Base-by-base conservation (phyloP, 2,329 filamentous ascomycete genomes). In the Fusarium longipes region DNA sequence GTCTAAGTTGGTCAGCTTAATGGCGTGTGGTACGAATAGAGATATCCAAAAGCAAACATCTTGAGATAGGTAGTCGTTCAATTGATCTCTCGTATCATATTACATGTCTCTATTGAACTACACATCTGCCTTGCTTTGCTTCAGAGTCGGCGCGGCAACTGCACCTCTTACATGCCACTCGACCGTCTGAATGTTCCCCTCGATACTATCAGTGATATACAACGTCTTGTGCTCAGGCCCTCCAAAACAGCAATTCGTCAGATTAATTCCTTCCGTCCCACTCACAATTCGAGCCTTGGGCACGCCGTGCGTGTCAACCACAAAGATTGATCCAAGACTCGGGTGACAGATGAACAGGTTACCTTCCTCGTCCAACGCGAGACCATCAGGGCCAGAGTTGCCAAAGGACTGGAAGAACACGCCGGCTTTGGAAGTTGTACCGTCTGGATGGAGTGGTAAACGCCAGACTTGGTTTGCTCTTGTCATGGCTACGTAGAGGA, bases 221-320 rank as follows among this genome's bases (percentile, higher is more conserved):
- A 80, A 45, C 0, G 77, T 80, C 63, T 76, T 77, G 11, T 76
- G 74, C 35, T 79, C 76, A 2, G 58, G 55, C 0, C 79, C 78
- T 0, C 79, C 79, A 57, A 81, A 81, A n/a, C 78, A 80, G 27
- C 79, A 81, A 27, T 80, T 81, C 1, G 79, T 81, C 25, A 80
- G 24, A 43, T 80, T 80, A 17, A 77, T 77, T 0, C 78, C 78
- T 0, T 52, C 45, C 0, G 70, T 64, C 0, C 76, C 73, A 36
- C 71, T 77, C 2, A 77, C 70, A 14, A 80, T 80, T 2, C 77
- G 65, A 9, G 77, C 76, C 43, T 77, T 80, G 3, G 79, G 78
- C 2, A 79, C 56, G 0, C 79, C 79, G n/a, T 79, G 67, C 0
- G 68, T 45, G 57, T 79, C 76, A 2, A 80, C 76, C 1, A 81